phyloP scores from a whole-genome alignment of 208 protist species.

The Crithidia expoeki region DNA sequence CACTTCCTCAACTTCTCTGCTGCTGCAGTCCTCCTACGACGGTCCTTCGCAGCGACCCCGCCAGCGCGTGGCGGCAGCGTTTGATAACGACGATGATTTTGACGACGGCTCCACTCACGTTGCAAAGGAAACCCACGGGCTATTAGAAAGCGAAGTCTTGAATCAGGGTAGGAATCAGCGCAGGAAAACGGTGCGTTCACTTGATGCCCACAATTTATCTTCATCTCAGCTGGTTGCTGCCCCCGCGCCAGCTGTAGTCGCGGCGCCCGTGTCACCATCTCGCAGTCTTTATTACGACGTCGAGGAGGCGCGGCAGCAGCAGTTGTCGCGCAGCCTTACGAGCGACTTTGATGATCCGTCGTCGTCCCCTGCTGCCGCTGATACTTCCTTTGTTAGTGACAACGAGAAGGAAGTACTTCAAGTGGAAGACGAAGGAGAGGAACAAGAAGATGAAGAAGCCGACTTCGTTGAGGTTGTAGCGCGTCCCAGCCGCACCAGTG shows the following conservation, averaged over 20 bases:
- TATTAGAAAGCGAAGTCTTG: too few relatives aligned
- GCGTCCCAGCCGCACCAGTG: too few relatives aligned
- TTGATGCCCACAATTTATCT: not conserved
- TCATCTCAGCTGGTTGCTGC: not conserved
- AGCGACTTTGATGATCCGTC: not conserved
- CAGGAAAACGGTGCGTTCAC: not conserved
- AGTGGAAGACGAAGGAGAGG: not conserved
- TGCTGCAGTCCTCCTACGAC: too few relatives aligned
- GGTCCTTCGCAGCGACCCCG: not conserved
- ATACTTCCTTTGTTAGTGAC: constrained; percentile 10
- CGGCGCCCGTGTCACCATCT: constrained; percentile 25
- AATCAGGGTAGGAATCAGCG: not conserved
- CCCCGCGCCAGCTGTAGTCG: not conserved
- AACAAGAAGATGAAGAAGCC: not conserved
- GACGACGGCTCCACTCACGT: too few relatives aligned
- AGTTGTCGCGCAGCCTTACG: not conserved
- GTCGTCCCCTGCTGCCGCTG: not conserved
- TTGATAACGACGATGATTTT: not conserved
- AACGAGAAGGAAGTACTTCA: not conserved
- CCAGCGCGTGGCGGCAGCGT: not conserved
- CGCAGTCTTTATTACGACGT: constrained; percentile 48
- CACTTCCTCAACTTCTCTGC: not conserved
- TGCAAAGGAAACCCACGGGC: too few relatives aligned
- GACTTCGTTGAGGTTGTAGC: not conserved
- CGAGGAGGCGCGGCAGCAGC: constrained; percentile 25